A percentile compares a stretch with the other conserved stretches of the same genome.
These are phyloP conservation scores for Alternaria solani DNA, from an alignment of 2,329 filamentous ascomycete genomes.

Conservation along the genomic window DNA sequence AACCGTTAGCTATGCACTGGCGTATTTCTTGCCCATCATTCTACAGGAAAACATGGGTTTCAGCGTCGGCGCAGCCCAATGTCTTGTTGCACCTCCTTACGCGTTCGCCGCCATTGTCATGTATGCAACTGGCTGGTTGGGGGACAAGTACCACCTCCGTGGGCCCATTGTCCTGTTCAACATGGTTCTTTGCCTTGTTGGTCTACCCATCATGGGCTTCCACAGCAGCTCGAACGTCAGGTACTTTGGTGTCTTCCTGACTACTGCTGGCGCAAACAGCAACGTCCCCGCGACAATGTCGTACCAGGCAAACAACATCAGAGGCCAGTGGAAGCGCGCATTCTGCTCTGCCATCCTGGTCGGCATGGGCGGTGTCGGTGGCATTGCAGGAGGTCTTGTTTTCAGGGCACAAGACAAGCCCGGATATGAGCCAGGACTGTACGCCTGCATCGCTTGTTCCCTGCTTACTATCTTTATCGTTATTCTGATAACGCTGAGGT, in stretches of 20 bases:
- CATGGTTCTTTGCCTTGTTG: constrained; percentile 71
- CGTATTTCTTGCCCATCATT: constrained; percentile 82
- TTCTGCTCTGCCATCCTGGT: constrained; percentile 79
- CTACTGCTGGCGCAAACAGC: constrained; percentile 78
- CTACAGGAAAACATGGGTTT: constrained; percentile 70
- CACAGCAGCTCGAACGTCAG: constrained; percentile 63
- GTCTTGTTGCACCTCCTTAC: constrained; percentile 66
- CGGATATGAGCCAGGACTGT: constrained; percentile 48
- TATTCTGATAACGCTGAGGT: constrained; percentile 41
- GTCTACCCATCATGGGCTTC: constrained; percentile 77
- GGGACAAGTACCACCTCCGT: constrained; percentile 72
- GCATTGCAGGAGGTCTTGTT: constrained; percentile 77
- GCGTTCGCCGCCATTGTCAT: constrained; percentile 49
- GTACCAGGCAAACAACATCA: constrained; percentile 88
- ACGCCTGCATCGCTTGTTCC: constrained; percentile 51
- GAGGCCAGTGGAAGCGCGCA: constrained; percentile 87
- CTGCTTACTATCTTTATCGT: constrained; percentile 49
- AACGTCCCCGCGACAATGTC: constrained; percentile 79
- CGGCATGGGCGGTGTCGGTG: constrained; percentile 78
- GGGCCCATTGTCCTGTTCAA: constrained; percentile 49
- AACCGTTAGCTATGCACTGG: constrained; percentile 76
- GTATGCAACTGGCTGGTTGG: constrained; percentile 67
- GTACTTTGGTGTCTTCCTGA: constrained; percentile 78
- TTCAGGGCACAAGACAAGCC: constrained; percentile 62
- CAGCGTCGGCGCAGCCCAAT: constrained; percentile 69